Evolutionary conservation across 768 basidiomycete species (phyloP).

Genomic region (Phanerochaete carnosa): DNA sequence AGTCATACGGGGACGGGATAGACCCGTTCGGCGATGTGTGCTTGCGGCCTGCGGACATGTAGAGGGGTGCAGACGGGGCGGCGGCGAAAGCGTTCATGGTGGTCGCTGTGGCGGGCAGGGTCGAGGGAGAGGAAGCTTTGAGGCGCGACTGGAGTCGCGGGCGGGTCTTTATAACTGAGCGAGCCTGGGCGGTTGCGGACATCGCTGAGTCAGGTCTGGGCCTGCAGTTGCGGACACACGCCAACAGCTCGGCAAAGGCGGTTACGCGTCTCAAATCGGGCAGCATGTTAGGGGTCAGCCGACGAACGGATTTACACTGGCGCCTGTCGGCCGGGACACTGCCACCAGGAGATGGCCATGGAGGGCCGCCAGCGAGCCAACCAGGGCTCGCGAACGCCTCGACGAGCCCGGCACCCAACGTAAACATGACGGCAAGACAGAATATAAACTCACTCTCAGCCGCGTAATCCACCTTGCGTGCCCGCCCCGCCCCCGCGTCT

Average conservation of each 20-base stretch:
- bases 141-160: background rate
- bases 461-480: background rate
- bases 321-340: background rate
- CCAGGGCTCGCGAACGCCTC: background rate
- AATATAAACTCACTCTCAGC: background rate
- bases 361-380: background rate
- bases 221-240: background rate
- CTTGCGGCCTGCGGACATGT: background rate
- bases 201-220: background rate
- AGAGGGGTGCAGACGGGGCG: background rate
- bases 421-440: background rate
- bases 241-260: background rate
- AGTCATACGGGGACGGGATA: background rate
- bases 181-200: background rate
- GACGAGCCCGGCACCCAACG: background rate
- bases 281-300: background rate
- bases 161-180: background rate
- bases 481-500: background rate
- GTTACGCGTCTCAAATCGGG: background rate
- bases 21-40: background rate
- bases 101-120: background rate
- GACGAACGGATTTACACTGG: background rate
- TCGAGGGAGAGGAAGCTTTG: background rate
- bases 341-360: background rate
- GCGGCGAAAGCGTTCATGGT: conserved; percentile 13